Percentiles rank a stretch among this genome's conserved stretches.
Evolutionary conservation across 257 asterid species (phyloP).

Genomic region (Solanum habrochaites): DNA sequence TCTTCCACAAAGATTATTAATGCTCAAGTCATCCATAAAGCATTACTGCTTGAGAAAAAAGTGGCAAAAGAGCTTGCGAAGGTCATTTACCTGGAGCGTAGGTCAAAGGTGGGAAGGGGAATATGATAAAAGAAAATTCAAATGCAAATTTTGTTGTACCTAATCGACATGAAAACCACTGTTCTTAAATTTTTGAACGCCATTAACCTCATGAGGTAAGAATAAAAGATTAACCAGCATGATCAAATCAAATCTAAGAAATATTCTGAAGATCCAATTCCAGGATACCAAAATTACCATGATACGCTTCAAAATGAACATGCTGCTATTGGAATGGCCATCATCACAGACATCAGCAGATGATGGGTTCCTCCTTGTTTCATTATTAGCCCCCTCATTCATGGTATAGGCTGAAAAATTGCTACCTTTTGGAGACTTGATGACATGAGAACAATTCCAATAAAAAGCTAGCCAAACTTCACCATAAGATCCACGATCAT

Average conservation of each 20-base stretch:
- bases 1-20: not conserved
- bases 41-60: not conserved
- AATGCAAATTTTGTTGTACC: not conserved
- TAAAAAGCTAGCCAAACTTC: slow-evolving; percentile 99
- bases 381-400: slow-evolving; percentile 24
- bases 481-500: slow-evolving; percentile 94
- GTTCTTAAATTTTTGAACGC: not conserved
- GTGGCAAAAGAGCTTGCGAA: not conserved
- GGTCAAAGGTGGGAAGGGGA: not conserved
- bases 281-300: slow-evolving; percentile 45
- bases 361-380: slow-evolving; percentile 13
- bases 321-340: slow-evolving; percentile 34
- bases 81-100: not conserved
- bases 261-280: not conserved
- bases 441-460: slow-evolving; percentile 77
- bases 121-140: not conserved
- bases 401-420: slow-evolving; percentile 13
- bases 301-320: slow-evolving; percentile 91
- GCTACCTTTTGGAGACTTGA: slow-evolving; percentile 24
- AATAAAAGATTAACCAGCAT: not conserved
- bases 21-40: not conserved
- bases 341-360: slow-evolving; percentile 31
- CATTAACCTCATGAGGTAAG: not conserved
- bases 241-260: not conserved
- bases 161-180: not conserved